These are phyloP conservation scores for Calonectria pseudoreteaudii DNA, from an alignment of 2,329 filamentous ascomycete genomes.

Conservation along the genomic window DNA sequence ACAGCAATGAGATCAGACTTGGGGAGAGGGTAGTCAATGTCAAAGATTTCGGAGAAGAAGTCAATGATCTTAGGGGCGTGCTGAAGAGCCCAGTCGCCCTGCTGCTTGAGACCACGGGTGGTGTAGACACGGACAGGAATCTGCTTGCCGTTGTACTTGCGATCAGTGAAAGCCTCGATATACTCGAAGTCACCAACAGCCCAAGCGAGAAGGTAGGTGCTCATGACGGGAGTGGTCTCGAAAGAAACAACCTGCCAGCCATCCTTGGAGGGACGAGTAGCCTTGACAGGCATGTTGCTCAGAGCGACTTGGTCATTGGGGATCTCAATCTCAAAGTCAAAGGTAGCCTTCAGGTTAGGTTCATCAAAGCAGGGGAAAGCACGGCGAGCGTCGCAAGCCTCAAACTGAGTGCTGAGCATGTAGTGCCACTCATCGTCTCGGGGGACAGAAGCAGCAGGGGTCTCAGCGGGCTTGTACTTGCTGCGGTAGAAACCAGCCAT, in stretches of 20 bases:
- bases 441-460: conserved; percentile 81
- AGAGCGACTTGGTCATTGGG: conserved; percentile 89
- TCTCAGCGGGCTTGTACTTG: conserved; percentile 86
- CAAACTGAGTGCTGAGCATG: conserved; percentile 97
- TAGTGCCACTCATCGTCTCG: conserved; percentile 75
- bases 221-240: conserved; percentile 89
- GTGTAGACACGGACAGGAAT: conserved; percentile 97
- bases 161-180: conserved; percentile 89
- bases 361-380: conserved; percentile 99
- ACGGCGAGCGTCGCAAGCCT: conserved; percentile 92
- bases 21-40: conserved; percentile 91
- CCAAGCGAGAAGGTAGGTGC: conserved; percentile 92
- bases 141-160: conserved; percentile 90
- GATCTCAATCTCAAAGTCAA: conserved; percentile 93
- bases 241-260: conserved; percentile 83
- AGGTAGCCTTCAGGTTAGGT: conserved; percentile 95
- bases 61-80: conserved; percentile 95
- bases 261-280: conserved; percentile 66
- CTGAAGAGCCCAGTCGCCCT: conserved; percentile 89
- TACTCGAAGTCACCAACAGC: conserved; percentile 98
- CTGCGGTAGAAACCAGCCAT: conserved; percentile 96
- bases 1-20: conserved; percentile 93
- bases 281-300: conserved; percentile 95
- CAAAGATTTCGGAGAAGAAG: conserved; percentile 95
- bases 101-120: conserved; percentile 91